Evolutionary conservation across 345 rosid species (phyloP), one percentile per base, ranked within the genome.

Genomic region (Heritiera littoralis): DNA sequence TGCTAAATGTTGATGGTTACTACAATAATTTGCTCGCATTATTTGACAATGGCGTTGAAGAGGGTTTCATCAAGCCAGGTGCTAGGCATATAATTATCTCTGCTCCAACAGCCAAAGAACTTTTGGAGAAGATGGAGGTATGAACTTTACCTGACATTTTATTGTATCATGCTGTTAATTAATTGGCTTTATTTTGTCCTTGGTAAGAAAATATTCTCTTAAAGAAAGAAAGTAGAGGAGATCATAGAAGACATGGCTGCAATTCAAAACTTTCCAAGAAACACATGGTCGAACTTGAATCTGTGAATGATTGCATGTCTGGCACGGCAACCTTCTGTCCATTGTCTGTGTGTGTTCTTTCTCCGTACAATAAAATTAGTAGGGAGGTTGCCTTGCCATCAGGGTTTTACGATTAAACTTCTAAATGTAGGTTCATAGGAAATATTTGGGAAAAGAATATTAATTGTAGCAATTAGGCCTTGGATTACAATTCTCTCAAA

Each of bases 81-180:
- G 98, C 98, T 60, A 90, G 99, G 74, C 81, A 89, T 17, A 94
- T 96, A 69, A 86, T 90, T 67, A 90, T 96, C 85, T 92, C 97
- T 79, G 97, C 97, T 28, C 88, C 97, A 52, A 89, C 97, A 45
- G 94, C 98, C 71, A 87, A 88, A 83, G 94, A 92, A 84, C 98
- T 95, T 54, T 4, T 95, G 91, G 89, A 85, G 67, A 93, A 93
- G 80, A 89, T 95, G 97, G 98, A 93, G 98, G 98, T 93, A 93
- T 8, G 45, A 80, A 45, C 78, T 76, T 80, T 23, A 54, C 11
- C 63, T 58, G 48, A 52, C 15, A 10, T 55, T 28, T 66, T n/a
- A 11, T 40, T 67, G 17, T 0, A 17, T 40, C 2, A 45, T 17
- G 54, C 9, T 0, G 54, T 40, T 55, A 20, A 51, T 35, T 66